Base-by-base conservation (phyloP, 306 rosid species). In the Malus fusca region DNA sequence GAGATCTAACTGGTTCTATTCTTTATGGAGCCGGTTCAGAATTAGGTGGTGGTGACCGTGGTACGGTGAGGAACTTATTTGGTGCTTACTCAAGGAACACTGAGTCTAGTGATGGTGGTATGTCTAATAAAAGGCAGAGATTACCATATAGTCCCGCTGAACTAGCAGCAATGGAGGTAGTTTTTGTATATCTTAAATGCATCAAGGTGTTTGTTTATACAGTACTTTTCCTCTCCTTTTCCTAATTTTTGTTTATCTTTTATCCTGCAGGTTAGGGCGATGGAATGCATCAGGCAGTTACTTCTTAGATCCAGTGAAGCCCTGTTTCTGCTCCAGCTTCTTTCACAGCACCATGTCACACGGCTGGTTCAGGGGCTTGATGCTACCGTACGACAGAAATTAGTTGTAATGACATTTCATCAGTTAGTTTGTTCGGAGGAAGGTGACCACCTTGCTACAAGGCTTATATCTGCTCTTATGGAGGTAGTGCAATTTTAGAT, bases 101-200 rank as follows among this genome's bases (percentile, higher is more conserved):
- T 77, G 97, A 90, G 77, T 84, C 96, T 78, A 87, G 81, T 85
- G 93, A 92, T 61, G 82, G 86, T 71, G 90, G 88, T 73, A 66
- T 86, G 26, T 65, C 96, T 77, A 92, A 85, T 85, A 95, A 95
- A 82, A 92, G 97, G 85, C 97, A 87, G 81, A 85, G 97, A 81
- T 82, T 95, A 79, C 99, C 97, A 3, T 92, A 90, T 75, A 90
- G 93, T 87, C 96, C 99, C 28, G 97, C 97, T 46, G 99, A 95
- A 77, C 85, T 95, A 84, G 97, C 99, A 78, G 99, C 99, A 84
- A 88, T 95, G 97, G 99, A 95, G 97, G 99, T 92, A 87, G 78
- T 82, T 46, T 73, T 78, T 58, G 26, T 40, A 25, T 4, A 33
- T 46, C 74, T 74, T 75, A 66, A 76, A 33, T 60, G 73, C 44